Evolutionary conservation across 768 basidiomycete species (phyloP).

Genomic region (Termitomyces sp.): DNA sequence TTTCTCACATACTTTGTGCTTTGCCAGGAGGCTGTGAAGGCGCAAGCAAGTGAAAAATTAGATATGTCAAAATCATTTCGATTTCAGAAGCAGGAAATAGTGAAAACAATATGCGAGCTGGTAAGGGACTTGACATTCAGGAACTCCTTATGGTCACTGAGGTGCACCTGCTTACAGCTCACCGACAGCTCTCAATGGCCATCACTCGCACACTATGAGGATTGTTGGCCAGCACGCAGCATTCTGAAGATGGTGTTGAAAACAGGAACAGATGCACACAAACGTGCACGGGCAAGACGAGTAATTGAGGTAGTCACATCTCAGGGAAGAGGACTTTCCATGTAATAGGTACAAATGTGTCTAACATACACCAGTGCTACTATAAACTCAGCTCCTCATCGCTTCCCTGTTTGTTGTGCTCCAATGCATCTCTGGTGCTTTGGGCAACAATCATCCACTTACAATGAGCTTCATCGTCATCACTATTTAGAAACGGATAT

Average conservation of each 20-base stretch:
- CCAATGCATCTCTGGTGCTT: too few species aligned
- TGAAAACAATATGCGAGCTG: neutral
- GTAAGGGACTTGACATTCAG: neutral
- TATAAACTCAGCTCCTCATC: too few species aligned
- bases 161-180: neutral
- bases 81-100: neutral
- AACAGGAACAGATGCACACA: neutral
- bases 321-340: neutral
- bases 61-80: neutral
- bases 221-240: neutral
- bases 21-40: neutral
- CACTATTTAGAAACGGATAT: constrained; percentile 9
- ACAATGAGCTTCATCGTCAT: constrained; percentile 26
- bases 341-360: too few species aligned
- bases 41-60: neutral
- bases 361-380: too few species aligned
- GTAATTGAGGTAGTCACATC: neutral
- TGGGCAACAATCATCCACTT: neutral
- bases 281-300: neutral
- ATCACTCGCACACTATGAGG: neutral
- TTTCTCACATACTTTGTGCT: neutral
- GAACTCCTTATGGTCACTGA: too few species aligned
- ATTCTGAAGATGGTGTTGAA: neutral
- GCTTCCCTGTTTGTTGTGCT: too few species aligned
- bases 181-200: neutral